Percentiles rank a stretch among this genome's conserved stretches.
Evolutionary conservation across 116 monocot species (phyloP).

Genomic region (Posidonia oceanica): DNA sequence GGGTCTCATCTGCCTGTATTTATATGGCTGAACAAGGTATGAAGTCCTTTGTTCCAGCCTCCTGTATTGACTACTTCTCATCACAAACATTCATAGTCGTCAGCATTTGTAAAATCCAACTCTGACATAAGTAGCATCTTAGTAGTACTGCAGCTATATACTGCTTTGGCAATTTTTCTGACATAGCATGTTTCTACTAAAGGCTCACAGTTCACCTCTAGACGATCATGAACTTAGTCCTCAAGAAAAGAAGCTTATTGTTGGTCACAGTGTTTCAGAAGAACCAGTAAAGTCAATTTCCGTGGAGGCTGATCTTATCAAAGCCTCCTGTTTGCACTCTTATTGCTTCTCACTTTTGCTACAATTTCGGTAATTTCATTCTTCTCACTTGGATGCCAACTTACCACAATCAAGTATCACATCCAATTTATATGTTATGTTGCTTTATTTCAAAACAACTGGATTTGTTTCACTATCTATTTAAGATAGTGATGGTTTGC

Average conservation of each 20-base stretch:
- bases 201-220: constrained; percentile 81
- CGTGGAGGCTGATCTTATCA: constrained; percentile 69
- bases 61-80: background rate
- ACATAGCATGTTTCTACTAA: background rate
- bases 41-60: background rate
- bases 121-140: background rate
- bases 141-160: background rate
- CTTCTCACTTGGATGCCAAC: constrained; percentile 98
- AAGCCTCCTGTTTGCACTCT: constrained; percentile 89
- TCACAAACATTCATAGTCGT: background rate
- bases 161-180: background rate
- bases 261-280: constrained; percentile 19
- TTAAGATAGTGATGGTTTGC: no score
- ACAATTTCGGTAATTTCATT: constrained; percentile 94
- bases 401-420: constrained; percentile 72
- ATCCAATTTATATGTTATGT: background rate
- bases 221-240: constrained; percentile 66
- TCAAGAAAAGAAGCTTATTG: constrained; percentile 54
- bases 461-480: no score
- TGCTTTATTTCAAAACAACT: background rate
- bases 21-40: no score
- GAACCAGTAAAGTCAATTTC: constrained; percentile 68
- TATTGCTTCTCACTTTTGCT: constrained; percentile 78
- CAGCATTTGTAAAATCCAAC: background rate
- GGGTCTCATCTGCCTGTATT: background rate